Evolutionary conservation across 2,329 filamentous ascomycete species (phyloP).

Genomic region (Aspergillus ibericus): DNA sequence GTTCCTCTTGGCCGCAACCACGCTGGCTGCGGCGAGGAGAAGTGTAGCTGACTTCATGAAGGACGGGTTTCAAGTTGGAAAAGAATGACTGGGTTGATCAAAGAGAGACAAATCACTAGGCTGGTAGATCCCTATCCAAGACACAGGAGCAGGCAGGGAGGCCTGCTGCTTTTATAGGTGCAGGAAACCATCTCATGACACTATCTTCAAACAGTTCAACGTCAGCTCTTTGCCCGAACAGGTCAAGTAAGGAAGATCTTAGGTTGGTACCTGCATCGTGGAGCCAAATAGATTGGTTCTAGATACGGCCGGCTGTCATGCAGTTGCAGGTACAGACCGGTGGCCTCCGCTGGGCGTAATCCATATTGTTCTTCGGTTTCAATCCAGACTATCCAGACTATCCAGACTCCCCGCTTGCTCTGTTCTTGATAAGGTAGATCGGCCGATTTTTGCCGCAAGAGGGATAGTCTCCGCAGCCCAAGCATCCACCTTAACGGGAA

Average conservation of each 20-base stretch:
- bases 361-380: background rate
- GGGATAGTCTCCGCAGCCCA: constrained; percentile 3
- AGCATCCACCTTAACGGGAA: background rate
- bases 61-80: background rate
- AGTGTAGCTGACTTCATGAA: background rate
- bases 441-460: background rate
- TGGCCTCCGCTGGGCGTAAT: background rate
- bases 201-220: background rate
- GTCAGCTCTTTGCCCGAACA: background rate
- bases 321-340: background rate
- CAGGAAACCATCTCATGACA: background rate
- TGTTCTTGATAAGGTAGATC: background rate
- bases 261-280: background rate
- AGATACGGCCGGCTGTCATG: background rate
- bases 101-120: background rate
- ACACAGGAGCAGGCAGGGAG: background rate
- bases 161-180: background rate
- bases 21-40: background rate
- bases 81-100: background rate
- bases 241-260: background rate
- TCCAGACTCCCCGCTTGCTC: background rate
- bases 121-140: background rate
- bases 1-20: constrained; percentile 5
- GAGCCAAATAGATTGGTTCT: background rate
- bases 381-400: background rate